Percentiles rank a stretch among this genome's conserved stretches.
Conservation (phyloP, 352 stramenopile genomes). For the Phytopythium litorale region DNA sequence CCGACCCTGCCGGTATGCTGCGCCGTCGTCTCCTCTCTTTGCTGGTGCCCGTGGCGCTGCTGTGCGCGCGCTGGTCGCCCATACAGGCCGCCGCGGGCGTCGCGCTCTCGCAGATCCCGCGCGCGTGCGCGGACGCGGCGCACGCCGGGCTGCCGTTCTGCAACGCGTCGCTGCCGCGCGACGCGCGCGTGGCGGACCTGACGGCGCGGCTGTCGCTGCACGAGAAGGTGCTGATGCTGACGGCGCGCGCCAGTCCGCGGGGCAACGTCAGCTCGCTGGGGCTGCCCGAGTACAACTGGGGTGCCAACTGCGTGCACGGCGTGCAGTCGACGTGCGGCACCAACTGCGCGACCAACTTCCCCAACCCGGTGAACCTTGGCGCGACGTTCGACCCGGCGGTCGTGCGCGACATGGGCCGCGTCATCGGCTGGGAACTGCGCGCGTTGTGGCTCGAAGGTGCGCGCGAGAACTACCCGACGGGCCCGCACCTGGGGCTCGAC, state of each 20-base stretch:
- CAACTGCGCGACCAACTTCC: constrained; percentile 88
- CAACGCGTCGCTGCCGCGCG: constrained; percentile 55
- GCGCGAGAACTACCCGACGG: constrained; percentile 55
- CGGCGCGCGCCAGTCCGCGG: constrained; percentile 57
- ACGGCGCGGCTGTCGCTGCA: constrained; percentile 58
- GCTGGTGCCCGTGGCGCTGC: not conserved
- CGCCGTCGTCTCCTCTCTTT: not conserved
- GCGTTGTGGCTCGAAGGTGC: constrained; percentile 77
- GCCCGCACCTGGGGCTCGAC: constrained; percentile 81
- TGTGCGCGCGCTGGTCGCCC: not conserved
- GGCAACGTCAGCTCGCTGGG: constrained; percentile 77
- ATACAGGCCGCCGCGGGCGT: not conserved
- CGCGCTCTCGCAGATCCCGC: constrained; percentile 31
- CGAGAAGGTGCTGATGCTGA: constrained; percentile 72
- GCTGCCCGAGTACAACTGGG: constrained; percentile 92
- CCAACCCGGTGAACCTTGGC: constrained; percentile 86
- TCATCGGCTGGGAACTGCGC: constrained; percentile 83
- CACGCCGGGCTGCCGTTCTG: constrained; percentile 68
- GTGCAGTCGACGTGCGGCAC: constrained; percentile 80
- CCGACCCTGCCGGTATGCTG: not conserved
- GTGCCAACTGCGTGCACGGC: constrained; percentile 92
- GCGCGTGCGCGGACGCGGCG: constrained; percentile 35
- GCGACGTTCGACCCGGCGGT: constrained; percentile 84
- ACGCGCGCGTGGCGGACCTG: constrained; percentile 72
- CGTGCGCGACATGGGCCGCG: constrained; percentile 80